These are phyloP conservation scores for Chenopodium album DNA, from an alignment of 148 eudicot species.

Conservation along the genomic window DNA sequence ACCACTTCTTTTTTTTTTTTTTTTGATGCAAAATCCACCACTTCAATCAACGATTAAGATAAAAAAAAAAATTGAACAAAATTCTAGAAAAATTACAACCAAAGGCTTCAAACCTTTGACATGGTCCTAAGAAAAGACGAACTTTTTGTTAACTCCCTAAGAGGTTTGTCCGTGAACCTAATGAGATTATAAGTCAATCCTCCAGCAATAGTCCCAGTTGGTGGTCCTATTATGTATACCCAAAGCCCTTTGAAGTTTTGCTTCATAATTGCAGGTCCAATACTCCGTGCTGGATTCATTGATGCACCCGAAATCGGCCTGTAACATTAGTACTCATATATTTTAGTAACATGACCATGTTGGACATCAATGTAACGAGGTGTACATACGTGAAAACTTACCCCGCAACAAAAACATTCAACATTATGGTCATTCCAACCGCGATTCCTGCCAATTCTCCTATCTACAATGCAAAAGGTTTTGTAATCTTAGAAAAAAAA, in stretches of 20 bases:
- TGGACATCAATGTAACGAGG: background rate
- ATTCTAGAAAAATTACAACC: no score
- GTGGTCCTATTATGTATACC: conserved; percentile 54
- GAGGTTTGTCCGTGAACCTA: conserved; percentile 38
- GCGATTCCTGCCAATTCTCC: conserved; percentile 67
- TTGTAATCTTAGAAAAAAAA: background rate
- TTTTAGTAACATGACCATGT: background rate
- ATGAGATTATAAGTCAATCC: conserved; percentile 43
- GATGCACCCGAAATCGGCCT: conserved; percentile 61
- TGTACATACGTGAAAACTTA: conserved; percentile 7
- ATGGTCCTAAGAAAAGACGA: conserved; percentile 30
- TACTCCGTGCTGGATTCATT: conserved; percentile 59
- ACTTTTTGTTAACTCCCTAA: conserved; percentile 31
- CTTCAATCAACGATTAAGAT: no score
- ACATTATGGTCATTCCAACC: conserved; percentile 72
- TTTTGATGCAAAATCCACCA: no score
- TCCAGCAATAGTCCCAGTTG: conserved; percentile 41
- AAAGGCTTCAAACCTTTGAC: no score
- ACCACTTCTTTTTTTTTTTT: no score
- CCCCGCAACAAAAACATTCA: conserved; percentile 81
- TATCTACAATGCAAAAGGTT: conserved; percentile 30
- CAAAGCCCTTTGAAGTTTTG: conserved; percentile 42
- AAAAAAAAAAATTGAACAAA: no score
- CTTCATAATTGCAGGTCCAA: conserved; percentile 52
- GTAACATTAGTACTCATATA: background rate